A percentile compares a stretch with the other conserved stretches of the same genome.
phyloP scores from a whole-genome alignment of 192 early-diverging fungal genomes.

The Backusella tarrabulga region DNA sequence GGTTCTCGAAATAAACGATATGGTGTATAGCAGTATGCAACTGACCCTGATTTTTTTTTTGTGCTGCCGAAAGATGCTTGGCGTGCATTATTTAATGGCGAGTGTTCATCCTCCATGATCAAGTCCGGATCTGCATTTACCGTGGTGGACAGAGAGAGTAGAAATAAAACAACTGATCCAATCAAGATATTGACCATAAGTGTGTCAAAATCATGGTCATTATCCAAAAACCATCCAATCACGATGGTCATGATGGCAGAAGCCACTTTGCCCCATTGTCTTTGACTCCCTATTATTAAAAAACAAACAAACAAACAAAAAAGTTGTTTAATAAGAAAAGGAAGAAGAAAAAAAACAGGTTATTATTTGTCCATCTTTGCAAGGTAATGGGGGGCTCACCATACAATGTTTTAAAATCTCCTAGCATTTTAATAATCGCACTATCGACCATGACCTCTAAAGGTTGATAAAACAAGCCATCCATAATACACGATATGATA shows the following conservation, averaged over 20 bases:
- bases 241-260: slow-evolving; percentile 6
- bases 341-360: not conserved
- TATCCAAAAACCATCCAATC: slow-evolving; percentile 25
- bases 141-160: slow-evolving; percentile 13
- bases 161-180: slow-evolving; percentile 17
- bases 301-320: not conserved
- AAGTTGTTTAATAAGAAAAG: not conserved
- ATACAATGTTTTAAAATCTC: slow-evolving; percentile 29
- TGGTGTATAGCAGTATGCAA: slow-evolving; percentile 15
- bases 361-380: not conserved
- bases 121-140: not conserved
- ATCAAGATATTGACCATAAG: slow-evolving; percentile 18
- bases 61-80: not conserved
- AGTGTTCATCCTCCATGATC: not conserved
- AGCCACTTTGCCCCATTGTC: slow-evolving; percentile 18
- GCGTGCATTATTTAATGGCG: slow-evolving; percentile 18
- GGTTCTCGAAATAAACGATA: slow-evolving; percentile 24
- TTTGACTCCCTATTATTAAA: slow-evolving; percentile 12
- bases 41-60: not conserved
- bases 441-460: slow-evolving; percentile 19
- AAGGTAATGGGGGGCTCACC: not conserved
- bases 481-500: slow-evolving; percentile 14
- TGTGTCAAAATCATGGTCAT: slow-evolving; percentile 30
- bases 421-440: slow-evolving; percentile 25
- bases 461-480: slow-evolving; percentile 25